Evolutionary conservation across 768 basidiomycete species (phyloP).

Genomic region (Boletus patriciae): DNA sequence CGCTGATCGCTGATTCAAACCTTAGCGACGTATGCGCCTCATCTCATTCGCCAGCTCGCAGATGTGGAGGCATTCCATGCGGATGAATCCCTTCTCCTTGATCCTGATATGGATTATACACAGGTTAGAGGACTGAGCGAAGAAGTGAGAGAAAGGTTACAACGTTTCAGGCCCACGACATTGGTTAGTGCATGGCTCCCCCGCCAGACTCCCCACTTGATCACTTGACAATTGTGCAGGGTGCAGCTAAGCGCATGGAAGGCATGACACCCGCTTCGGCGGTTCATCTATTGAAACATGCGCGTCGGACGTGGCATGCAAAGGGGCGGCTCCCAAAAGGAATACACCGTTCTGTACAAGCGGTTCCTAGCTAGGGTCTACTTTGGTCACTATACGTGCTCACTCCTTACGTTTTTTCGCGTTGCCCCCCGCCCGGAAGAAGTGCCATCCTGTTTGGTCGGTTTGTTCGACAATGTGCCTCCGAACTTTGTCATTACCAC

Average conservation of each 20-base stretch:
- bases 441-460: background rate
- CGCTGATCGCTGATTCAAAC: background rate
- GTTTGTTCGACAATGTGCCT: background rate
- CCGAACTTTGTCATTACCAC: background rate
- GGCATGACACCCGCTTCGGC: conserved; percentile 85
- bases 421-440: background rate
- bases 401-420: background rate
- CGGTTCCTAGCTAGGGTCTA: background rate
- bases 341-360: background rate
- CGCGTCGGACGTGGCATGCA: conserved; percentile 40
- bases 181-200: conserved; percentile 45
- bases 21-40: conserved; percentile 61
- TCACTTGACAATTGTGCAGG: conserved; percentile 43
- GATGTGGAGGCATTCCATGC: conserved; percentile 73
- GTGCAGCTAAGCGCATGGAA: conserved; percentile 91
- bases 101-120: conserved; percentile 69
- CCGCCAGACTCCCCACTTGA: background rate
- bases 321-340: background rate
- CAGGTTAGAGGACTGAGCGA: conserved; percentile 66
- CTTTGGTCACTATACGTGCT: background rate
- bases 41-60: conserved; percentile 69
- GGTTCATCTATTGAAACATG: conserved; percentile 66
- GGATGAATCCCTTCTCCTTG: conserved; percentile 71
- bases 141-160: conserved; percentile 70
- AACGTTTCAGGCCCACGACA: conserved; percentile 60